These are phyloP conservation scores for Mikania micrantha DNA, from an alignment of 129 eudicot species.

Conservation along the genomic window DNA sequence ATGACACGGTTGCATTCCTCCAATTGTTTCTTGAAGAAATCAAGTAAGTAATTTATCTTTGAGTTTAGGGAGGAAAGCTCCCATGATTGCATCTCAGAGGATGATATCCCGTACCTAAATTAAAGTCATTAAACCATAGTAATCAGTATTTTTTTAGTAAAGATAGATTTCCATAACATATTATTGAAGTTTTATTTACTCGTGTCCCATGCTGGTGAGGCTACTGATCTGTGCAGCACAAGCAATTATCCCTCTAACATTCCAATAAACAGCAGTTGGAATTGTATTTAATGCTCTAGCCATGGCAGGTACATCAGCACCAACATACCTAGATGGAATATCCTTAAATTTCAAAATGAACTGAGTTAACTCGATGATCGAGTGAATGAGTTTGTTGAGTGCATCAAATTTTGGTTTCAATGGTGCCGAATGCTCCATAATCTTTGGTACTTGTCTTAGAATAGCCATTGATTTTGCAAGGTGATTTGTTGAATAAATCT, in stretches of 20 bases:
- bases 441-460: conserved; percentile 60
- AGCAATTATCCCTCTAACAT: conserved; percentile 51
- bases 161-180: not conserved
- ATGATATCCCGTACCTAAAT: conserved; percentile 49
- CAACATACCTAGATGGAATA: conserved; percentile 42
- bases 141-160: not conserved
- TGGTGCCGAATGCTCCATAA: conserved; percentile 44
- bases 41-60: conserved; percentile 60
- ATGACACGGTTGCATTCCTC: conserved; percentile 32
- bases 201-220: conserved; percentile 67
- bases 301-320: conserved; percentile 49
- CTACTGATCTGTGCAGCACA: conserved; percentile 59
- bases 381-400: conserved; percentile 41
- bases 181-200: conserved; percentile 36
- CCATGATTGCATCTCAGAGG: conserved; percentile 59
- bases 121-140: conserved; percentile 11
- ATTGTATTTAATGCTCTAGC: conserved; percentile 41
- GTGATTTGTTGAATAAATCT: conserved; percentile 50
- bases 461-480: conserved; percentile 79
- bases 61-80: conserved; percentile 53
- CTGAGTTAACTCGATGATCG: conserved; percentile 47
- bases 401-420: conserved; percentile 59
- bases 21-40: conserved; percentile 41
- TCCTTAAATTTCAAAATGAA: conserved; percentile 59
- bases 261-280: conserved; percentile 83